phyloP scores from a whole-genome alignment of 768 basidiomycete genomes.

The Leccinum boreale region DNA sequence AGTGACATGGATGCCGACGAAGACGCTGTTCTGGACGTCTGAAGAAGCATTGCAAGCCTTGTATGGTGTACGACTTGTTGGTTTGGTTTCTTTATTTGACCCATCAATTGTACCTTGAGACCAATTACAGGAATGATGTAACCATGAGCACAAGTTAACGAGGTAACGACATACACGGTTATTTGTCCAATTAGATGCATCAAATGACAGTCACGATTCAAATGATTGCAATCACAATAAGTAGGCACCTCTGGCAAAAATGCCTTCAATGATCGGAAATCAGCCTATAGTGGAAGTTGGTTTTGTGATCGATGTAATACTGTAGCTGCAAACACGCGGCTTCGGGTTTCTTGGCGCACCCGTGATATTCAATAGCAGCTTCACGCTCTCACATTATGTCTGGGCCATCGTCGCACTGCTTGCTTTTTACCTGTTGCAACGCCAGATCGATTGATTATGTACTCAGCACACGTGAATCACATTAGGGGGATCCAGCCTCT shows the following conservation, averaged over 20 bases:
- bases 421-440: neutral
- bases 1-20: conserved; percentile 16
- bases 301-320: neutral
- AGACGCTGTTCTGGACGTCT: conserved; percentile 19
- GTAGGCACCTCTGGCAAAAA: neutral
- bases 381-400: neutral
- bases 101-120: conserved; percentile 23
- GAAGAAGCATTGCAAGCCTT: conserved; percentile 7
- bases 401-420: neutral
- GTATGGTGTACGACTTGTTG: conserved; percentile 19
- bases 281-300: neutral
- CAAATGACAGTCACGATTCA: neutral
- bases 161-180: neutral
- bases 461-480: neutral
- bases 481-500: neutral
- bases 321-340: neutral
- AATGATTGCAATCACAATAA: neutral
- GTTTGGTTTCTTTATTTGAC: conserved; percentile 16
- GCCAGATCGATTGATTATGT: neutral
- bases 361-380: neutral
- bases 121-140: neutral
- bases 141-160: neutral
- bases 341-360: neutral
- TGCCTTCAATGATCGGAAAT: neutral
- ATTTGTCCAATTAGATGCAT: neutral